Evolutionary conservation across 2,329 filamentous ascomycete genomes (phyloP).

Genomic region (Stagonosporopsis rhizophila): DNA sequence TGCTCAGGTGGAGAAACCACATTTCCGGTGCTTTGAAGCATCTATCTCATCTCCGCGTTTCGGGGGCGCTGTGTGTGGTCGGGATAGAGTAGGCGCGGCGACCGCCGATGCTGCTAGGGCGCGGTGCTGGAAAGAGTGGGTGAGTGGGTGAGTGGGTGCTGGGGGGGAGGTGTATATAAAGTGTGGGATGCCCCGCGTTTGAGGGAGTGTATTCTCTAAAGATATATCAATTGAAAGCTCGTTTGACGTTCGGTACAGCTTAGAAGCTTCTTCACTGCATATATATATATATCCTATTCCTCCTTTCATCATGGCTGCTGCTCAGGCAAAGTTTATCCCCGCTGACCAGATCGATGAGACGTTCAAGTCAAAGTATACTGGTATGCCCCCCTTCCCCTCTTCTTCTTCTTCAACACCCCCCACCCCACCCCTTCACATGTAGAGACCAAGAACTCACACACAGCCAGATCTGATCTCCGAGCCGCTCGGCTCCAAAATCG

Average conservation of each 20-base stretch:
- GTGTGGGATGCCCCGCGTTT: not conserved
- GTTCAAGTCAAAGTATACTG: constrained; percentile 63
- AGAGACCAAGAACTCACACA: not conserved
- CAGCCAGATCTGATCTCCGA: constrained; percentile 61
- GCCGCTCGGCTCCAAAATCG: constrained; percentile 59
- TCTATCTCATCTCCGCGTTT: not conserved
- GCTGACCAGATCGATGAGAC: constrained; percentile 60
- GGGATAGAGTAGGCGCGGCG: not conserved
- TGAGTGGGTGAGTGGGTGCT: not conserved
- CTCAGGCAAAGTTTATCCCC: constrained; percentile 48
- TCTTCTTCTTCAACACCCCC: not conserved
- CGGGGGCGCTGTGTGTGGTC: not conserved
- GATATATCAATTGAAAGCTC: too few relatives aligned
- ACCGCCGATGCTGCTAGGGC: not conserved
- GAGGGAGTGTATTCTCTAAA: too few relatives aligned
- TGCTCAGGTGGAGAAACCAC: constrained; percentile 8
- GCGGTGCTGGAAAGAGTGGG: not conserved
- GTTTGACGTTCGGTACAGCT: too few relatives aligned
- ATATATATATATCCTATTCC: not conserved
- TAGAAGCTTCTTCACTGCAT: too few relatives aligned
- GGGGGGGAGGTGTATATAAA: not conserved
- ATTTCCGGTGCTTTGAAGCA: too few relatives aligned
- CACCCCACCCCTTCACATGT: not conserved
- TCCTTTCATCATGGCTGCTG: constrained; percentile 6
- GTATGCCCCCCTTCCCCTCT: constrained; percentile 30